A percentile compares a stretch with the other conserved stretches of the same genome.
Conservation (phyloP, 2,329 filamentous ascomycete genomes). For the Amphichorda felina region DNA sequence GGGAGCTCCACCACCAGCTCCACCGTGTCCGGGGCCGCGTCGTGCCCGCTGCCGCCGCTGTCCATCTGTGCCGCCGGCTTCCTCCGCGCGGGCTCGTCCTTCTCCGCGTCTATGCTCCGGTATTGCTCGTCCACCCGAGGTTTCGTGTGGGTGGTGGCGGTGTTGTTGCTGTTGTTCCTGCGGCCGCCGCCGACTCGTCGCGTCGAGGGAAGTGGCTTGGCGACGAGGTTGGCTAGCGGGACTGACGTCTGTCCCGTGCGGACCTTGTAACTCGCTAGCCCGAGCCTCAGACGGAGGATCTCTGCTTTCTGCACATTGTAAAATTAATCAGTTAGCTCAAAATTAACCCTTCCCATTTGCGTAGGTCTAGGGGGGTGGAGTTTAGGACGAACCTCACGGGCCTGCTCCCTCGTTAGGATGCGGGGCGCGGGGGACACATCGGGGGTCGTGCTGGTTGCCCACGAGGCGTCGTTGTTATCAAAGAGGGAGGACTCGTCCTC, state of each 20-base stretch:
- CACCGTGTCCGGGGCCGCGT: conserved; percentile 1
- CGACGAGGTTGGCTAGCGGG: conserved; percentile 48
- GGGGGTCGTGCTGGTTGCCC: conserved; percentile 29
- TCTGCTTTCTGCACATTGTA: conserved; percentile 40
- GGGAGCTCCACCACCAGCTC: not conserved
- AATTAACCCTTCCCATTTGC: too few species aligned
- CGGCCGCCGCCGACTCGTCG: too few species aligned
- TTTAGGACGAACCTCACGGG: conserved; percentile 30
- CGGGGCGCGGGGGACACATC: conserved; percentile 16
- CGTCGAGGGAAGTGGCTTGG: conserved; percentile 17
- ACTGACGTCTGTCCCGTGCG: conserved; percentile 58
- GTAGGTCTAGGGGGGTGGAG: not conserved
- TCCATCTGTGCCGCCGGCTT: too few species aligned
- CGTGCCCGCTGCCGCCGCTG: not conserved
- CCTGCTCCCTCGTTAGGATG: conserved; percentile 38
- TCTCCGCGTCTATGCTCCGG: too few species aligned
- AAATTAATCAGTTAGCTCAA: not conserved
- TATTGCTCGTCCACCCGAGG: not conserved
- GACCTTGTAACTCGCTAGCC: conserved; percentile 64
- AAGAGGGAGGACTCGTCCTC: conserved; percentile 26
- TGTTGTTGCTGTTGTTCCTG: not conserved
- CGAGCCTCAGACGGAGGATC: conserved; percentile 55
- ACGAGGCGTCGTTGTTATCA: conserved; percentile 35
- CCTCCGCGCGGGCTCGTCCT: too few species aligned
- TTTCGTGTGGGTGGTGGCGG: not conserved